A percentile compares a stretch with the other conserved stretches of the same genome.
Evolutionary conservation across 352 stramenopile species (phyloP).

Genomic region (Globisporangium solare): DNA sequence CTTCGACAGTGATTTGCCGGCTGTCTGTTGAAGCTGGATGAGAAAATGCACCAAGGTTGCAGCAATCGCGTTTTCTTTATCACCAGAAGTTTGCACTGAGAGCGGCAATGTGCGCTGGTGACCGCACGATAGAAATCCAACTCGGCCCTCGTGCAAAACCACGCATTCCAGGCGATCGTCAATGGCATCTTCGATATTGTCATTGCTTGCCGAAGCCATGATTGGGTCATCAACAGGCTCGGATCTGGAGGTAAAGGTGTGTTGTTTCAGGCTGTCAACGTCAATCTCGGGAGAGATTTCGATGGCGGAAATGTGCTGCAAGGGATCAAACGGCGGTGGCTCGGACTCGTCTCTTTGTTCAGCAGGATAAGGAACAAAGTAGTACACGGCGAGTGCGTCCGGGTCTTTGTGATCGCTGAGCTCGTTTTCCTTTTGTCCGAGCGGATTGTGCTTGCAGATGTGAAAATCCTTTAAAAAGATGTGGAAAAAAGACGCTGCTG

Average conservation of each 20-base stretch:
- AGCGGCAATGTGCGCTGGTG: not conserved
- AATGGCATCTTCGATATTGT: not conserved
- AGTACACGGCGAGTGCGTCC: constrained; percentile 20
- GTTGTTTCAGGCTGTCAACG: not conserved
- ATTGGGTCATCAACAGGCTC: not conserved
- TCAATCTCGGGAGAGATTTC: constrained; percentile 19
- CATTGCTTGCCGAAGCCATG: not conserved
- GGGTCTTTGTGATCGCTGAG: not conserved
- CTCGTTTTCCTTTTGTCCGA: constrained; percentile 3
- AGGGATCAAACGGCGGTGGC: constrained; percentile 23
- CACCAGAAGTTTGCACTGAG: too few species aligned
- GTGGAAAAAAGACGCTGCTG: constrained; percentile 22
- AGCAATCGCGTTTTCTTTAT: not conserved
- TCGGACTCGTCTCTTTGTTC: not conserved
- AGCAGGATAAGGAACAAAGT: constrained; percentile 22
- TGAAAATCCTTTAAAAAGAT: constrained; percentile 26
- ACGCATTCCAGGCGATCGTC: constrained; percentile 5
- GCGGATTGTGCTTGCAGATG: constrained; percentile 13
- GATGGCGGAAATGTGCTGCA: constrained; percentile 32
- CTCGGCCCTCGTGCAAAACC: constrained; percentile 8
- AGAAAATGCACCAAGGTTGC: not conserved
- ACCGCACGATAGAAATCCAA: not conserved
- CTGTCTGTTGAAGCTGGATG: not conserved
- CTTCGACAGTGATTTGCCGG: not conserved
- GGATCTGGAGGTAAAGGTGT: not conserved